Percentiles rank a stretch among this genome's conserved stretches.
phyloP scores from a whole-genome alignment of 306 rosid species.

The Gastrolobium villosum region DNA sequence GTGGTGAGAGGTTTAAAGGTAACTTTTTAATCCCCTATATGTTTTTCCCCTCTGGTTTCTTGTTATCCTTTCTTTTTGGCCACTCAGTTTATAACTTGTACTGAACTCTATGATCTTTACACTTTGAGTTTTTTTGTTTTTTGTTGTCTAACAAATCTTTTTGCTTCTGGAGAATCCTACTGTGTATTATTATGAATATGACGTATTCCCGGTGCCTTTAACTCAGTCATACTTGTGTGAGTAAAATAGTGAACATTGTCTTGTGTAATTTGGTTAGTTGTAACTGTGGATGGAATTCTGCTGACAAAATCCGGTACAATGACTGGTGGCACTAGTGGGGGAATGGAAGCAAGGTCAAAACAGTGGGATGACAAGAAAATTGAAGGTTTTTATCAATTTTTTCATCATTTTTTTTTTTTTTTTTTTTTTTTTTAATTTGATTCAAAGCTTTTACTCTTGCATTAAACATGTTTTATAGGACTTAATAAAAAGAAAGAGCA shows the following conservation, averaged over 20 bases:
- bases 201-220: constrained; percentile 35
- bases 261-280: constrained; percentile 69
- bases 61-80: constrained; percentile 29
- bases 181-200: constrained; percentile 1
- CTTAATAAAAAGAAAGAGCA: constrained; percentile 82
- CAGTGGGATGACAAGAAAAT: constrained; percentile 98
- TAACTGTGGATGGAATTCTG: constrained; percentile 94
- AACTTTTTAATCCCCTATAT: constrained; percentile 35
- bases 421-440: not conserved
- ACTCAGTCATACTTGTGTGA: constrained; percentile 17
- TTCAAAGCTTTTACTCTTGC: constrained; percentile 41
- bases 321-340: constrained; percentile 99
- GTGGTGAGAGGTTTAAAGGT: constrained; percentile 98
- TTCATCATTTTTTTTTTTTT: not conserved
- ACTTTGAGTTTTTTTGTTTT: not conserved
- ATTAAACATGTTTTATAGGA: constrained; percentile 60
- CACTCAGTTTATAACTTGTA: constrained; percentile 9
- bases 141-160: constrained; percentile 24
- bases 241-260: constrained; percentile 36
- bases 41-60: constrained; percentile 19
- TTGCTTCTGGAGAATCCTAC: constrained; percentile 28
- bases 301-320: constrained; percentile 97
- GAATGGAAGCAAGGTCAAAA: constrained; percentile 99
- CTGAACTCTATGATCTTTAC: not conserved
- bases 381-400: constrained; percentile 70